Evolutionary conservation across 208 protist genomes (phyloP).

Genomic region (Naegleria lovaniensis): DNA sequence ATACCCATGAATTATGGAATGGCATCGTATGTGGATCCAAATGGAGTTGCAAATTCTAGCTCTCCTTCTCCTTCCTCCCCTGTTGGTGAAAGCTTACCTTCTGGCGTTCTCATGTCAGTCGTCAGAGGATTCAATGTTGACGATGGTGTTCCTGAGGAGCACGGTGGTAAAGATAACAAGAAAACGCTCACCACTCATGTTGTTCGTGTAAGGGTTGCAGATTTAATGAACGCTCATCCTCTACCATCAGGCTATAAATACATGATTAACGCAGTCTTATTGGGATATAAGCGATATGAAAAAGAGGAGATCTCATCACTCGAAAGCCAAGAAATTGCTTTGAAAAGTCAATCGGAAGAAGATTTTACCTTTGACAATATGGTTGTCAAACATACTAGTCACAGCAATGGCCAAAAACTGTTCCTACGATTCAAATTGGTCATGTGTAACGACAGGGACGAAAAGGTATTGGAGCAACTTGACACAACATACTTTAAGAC

Average conservation of each 20-base stretch:
- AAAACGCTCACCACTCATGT: background rate
- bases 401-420: conserved; percentile 13
- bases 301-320: background rate
- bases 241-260: background rate
- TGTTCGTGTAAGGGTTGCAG: background rate
- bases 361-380: background rate
- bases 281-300: background rate
- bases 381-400: background rate
- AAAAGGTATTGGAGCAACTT: background rate
- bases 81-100: background rate
- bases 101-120: background rate
- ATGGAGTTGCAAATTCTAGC: background rate
- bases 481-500: conserved; percentile 5
- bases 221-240: background rate
- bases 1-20: background rate
- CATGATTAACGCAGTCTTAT: background rate
- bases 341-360: background rate
- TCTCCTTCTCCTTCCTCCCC: background rate
- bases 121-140: background rate
- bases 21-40: background rate
- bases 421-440: background rate
- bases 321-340: background rate
- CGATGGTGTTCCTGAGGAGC: background rate
- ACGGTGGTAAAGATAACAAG: background rate
- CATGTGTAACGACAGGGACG: background rate